Conservation (phyloP, 202 grass and related monocot species). For the Musa balbisiana region DNA sequence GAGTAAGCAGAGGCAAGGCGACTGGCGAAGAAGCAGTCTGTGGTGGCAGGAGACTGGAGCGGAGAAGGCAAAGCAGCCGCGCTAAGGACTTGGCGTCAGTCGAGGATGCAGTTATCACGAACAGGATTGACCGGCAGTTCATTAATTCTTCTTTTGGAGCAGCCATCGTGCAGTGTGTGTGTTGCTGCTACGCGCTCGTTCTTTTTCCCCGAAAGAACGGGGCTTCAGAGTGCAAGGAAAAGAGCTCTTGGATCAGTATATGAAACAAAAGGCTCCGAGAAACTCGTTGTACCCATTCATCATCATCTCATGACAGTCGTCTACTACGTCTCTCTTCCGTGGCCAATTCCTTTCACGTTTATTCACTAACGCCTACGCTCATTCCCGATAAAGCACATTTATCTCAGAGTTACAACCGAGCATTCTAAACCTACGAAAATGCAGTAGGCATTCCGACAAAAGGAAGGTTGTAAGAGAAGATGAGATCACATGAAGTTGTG, state of each 20-base stretch:
- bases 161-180: too few relatives aligned
- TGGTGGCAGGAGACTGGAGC: slow-evolving; percentile 34
- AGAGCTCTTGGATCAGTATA: too few relatives aligned
- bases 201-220: too few relatives aligned
- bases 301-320: too few relatives aligned
- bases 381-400: neutral
- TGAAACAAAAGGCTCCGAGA: neutral
- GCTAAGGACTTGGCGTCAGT: slow-evolving; percentile 12
- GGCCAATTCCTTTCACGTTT: too few relatives aligned
- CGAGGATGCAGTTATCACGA: slow-evolving; percentile 34
- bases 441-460: neutral
- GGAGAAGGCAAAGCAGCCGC: slow-evolving; percentile 39
- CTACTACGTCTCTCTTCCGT: too few relatives aligned
- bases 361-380: neutral
- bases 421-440: neutral
- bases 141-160: slow-evolving; percentile 1
- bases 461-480: too few relatives aligned
- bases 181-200: too few relatives aligned
- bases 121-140: slow-evolving; percentile 21
- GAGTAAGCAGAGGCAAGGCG: slow-evolving; percentile 27
- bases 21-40: slow-evolving; percentile 29
- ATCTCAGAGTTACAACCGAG: neutral
- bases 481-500: neutral
- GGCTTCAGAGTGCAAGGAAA: too few relatives aligned
- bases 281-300: neutral